Evolutionary conservation across 2,329 filamentous ascomycete genomes (phyloP).

Genomic region (Chrysosporium queenslandicum): DNA sequence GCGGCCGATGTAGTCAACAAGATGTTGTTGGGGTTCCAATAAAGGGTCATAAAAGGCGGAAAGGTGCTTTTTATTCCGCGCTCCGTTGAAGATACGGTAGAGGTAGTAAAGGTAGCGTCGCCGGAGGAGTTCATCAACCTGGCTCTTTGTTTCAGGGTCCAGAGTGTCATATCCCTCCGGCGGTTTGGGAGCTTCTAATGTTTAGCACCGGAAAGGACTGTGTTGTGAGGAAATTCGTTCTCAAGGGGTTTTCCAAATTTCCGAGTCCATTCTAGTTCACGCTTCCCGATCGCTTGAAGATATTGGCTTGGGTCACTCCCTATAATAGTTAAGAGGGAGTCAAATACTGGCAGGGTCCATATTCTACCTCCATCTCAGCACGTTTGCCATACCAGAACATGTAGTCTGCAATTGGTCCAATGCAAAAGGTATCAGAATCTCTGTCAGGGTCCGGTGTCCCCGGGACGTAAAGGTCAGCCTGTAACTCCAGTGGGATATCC

Average conservation of each 20-base stretch:
- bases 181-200: conserved; percentile 2
- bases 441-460: not conserved
- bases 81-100: conserved; percentile 16
- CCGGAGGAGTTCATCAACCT: conserved; percentile 14
- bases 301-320: conserved; percentile 13
- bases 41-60: conserved; percentile 5
- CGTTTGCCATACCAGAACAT: conserved; percentile 24
- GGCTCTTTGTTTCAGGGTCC: conserved; percentile 6
- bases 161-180: conserved; percentile 15
- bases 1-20: conserved; percentile 12
- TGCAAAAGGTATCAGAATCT: conserved; percentile 16
- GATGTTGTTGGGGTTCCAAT: conserved; percentile 8
- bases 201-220: conserved; percentile 17
- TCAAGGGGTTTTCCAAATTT: conserved; percentile 19
- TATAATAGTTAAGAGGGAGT: not conserved
- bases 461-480: conserved; percentile 13
- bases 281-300: conserved; percentile 17
- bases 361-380: conserved; percentile 17
- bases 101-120: conserved; percentile 13
- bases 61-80: conserved; percentile 13
- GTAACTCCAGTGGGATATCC: conserved; percentile 14
- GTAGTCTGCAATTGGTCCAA: conserved; percentile 20
- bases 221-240: conserved; percentile 21
- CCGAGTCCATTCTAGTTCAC: conserved; percentile 18
- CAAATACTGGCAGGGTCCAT: conserved; percentile 21